Percentiles rank a stretch among this genome's conserved stretches.
phyloP scores from a whole-genome alignment of 1,284 basidiomycete genomes.

The Xerocomus minutiporus region DNA sequence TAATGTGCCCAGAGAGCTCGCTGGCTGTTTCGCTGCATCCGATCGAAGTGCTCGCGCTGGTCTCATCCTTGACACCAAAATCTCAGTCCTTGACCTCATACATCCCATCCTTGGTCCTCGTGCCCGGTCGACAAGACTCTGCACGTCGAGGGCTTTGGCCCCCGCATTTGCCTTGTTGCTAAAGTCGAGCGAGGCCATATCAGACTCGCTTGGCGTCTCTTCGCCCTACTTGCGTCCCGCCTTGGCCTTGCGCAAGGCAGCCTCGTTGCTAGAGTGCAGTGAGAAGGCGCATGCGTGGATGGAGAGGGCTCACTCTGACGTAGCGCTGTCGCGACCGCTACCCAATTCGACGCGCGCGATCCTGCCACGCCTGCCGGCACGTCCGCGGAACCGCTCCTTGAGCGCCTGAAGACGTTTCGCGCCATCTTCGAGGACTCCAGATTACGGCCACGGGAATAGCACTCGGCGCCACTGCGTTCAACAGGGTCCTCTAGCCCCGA shows the following conservation, averaged over 20 bases:
- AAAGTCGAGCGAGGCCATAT: slow-evolving; percentile 88
- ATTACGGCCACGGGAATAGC: no score
- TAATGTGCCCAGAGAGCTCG: slow-evolving; percentile 59
- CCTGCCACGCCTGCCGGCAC: slow-evolving; percentile 46
- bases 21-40: slow-evolving; percentile 34
- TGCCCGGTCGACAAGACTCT: slow-evolving; percentile 69
- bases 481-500: no score
- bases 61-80: no score
- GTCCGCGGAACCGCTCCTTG: no score
- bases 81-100: slow-evolving; percentile 97
- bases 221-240: slow-evolving; percentile 90
- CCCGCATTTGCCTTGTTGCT: slow-evolving; percentile 43
- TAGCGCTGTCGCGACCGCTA: slow-evolving; percentile 60
- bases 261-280: slow-evolving; percentile 52
- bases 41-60: slow-evolving; percentile 50
- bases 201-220: slow-evolving; percentile 68
- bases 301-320: no score
- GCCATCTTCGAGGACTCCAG: no score
- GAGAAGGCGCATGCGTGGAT: not conserved
- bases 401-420: no score
- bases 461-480: no score
- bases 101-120: slow-evolving; percentile 73
- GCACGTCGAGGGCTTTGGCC: slow-evolving; percentile 45
- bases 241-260: slow-evolving; percentile 60
- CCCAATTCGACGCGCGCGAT: slow-evolving; percentile 47